phyloP scores from a whole-genome alignment of 768 basidiomycete species.

The Mycena galericulata region DNA sequence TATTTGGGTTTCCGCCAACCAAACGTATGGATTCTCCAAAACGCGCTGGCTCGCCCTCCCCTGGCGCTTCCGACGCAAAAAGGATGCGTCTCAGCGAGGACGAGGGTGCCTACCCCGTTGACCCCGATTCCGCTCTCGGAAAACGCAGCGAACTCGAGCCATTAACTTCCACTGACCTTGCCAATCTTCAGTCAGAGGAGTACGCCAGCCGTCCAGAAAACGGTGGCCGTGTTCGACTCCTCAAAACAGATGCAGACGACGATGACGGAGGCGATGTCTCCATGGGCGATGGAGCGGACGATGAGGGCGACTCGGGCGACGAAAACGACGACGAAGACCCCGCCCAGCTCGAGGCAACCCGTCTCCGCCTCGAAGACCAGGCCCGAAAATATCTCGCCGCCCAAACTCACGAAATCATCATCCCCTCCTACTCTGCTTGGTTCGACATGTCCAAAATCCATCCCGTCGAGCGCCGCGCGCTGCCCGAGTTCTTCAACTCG shows the following conservation, averaged over 20 bases:
- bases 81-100: constrained; percentile 67
- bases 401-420: constrained; percentile 96
- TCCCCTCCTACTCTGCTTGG: constrained; percentile 98
- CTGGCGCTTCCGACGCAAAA: constrained; percentile 65
- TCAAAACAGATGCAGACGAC: constrained; percentile 66
- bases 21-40: constrained; percentile 81
- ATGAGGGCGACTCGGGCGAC: constrained; percentile 81
- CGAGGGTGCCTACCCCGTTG: constrained; percentile 80
- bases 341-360: constrained; percentile 84
- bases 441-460: constrained; percentile 97
- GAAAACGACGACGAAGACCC: constrained; percentile 90
- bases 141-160: constrained; percentile 93
- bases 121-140: constrained; percentile 82
- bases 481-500: constrained; percentile 99
- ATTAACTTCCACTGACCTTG: constrained; percentile 81
- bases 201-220: constrained; percentile 55
- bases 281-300: constrained; percentile 84
- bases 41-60: constrained; percentile 69
- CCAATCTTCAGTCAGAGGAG: constrained; percentile 70
- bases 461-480: constrained; percentile 88
- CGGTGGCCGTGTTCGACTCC: constrained; percentile 55
- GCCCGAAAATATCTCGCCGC: constrained; percentile 95
- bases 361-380: constrained; percentile 84
- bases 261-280: constrained; percentile 82
- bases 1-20: too few species aligned